Conservation (phyloP, 2,329 filamentous ascomycete species). For the Colletotrichum musicola region DNA sequence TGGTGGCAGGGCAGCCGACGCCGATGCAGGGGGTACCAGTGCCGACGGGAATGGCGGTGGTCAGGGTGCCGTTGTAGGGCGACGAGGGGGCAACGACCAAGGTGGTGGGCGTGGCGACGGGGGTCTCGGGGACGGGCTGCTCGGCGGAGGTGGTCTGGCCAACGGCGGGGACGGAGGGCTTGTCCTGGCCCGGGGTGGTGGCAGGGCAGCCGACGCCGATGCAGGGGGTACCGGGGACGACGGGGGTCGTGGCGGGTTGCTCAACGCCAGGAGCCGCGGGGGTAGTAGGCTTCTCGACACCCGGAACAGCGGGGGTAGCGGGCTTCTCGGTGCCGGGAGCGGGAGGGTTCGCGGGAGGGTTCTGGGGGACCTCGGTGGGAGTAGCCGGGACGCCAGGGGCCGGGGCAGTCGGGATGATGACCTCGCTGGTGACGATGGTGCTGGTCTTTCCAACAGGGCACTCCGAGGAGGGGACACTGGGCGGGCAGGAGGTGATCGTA, state of each 20-base stretch:
- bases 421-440: conserved; percentile 52
- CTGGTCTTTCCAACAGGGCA: conserved; percentile 52
- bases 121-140: conserved; percentile 15
- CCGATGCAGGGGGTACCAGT: conserved; percentile 31
- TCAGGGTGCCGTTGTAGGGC: conserved; percentile 28
- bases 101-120: conserved; percentile 21
- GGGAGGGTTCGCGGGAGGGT: conserved; percentile 9
- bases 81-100: conserved; percentile 28
- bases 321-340: conserved; percentile 14
- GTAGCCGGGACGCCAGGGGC: conserved; percentile 5
- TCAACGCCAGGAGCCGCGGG: conserved; percentile 47
- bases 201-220: conserved; percentile 31
- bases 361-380: conserved; percentile 28
- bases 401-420: conserved; percentile 45
- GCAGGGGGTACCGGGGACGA: conserved; percentile 50
- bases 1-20: conserved; percentile 30
- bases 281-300: conserved; percentile 48
- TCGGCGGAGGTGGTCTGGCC: conserved; percentile 12
- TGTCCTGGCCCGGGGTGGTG: conserved; percentile 22
- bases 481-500: conserved; percentile 68
- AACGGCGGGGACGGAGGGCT: conserved; percentile 6
- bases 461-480: conserved; percentile 46
- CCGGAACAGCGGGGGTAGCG: conserved; percentile 41
- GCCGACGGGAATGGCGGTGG: conserved; percentile 18
- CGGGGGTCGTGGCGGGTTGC: conserved; percentile 51